Evolutionary conservation across 768 basidiomycete species (phyloP), one percentile per base, ranked within the genome.

Genomic region (Lactarius pseudohatsudake): DNA sequence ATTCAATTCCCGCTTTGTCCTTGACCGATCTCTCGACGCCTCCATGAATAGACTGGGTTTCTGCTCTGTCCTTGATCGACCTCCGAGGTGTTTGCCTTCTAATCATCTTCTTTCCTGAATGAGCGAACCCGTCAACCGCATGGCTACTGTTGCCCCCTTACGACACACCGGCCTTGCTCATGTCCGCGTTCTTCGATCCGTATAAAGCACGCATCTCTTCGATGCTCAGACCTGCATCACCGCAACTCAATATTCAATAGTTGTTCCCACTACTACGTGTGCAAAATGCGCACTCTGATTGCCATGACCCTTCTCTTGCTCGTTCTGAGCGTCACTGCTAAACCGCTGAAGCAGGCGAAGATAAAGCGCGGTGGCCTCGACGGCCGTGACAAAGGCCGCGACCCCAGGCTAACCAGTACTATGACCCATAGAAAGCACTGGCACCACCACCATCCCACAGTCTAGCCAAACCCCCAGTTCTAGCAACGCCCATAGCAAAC

Each of bases 331-430:
- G 50, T 47, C n/a, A 34, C 56, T 10, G 66, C 63, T 6, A 18
- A 36, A 8, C 64, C 64, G 11, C 72, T 76, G 28, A 76, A 75
- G 59, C 76, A 76, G 69, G 69, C 64, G 41, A 70, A 70, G 64
- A 58, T 71, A 41, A 72, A 70, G 69, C 74, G 76, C 56, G 72
- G 72, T 32, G 72, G 53, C 20, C n/a, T 47, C n/a, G 13, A 53
- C 1, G 18, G 57, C n/a, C 64, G 45, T 57, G 11, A 10, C 7
- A 1, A 1, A 2, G 15, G 11, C 28, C 1, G 20, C 2, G 7
- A 47, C 9, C 20, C 10, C 28, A 47, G 47, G 54, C 43, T 36
- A 10, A 36, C 34, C 34, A 36, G 34, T 36, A n/a, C 30, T 32
- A 32, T 20, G 20, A 2, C n/a, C 7, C 0, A 10, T 9, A 47